A percentile compares a stretch with the other conserved stretches of the same genome.
Evolutionary conservation across 108 stramenopile genomes (phyloP).

Genomic region (Fragilaria radians): DNA sequence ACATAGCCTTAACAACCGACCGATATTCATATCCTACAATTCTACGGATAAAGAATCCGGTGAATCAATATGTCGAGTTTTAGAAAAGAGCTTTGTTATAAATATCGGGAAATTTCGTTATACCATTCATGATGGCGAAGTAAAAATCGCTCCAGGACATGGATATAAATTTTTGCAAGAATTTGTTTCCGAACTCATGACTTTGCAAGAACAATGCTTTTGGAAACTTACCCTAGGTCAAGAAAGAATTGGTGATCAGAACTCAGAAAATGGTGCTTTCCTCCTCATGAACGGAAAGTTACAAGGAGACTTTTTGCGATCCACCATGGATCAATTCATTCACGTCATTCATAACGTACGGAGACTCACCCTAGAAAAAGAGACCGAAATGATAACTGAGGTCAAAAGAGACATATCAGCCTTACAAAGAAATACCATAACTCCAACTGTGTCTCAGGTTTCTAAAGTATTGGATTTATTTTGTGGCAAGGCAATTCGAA

Average conservation of each 20-base stretch:
- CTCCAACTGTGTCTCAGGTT: slow-evolving; percentile 33
- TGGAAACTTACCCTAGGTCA: slow-evolving; percentile 79
- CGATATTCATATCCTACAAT: background rate
- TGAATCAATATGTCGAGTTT: background rate
- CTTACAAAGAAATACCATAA: slow-evolving; percentile 13
- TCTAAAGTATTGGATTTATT: slow-evolving; percentile 54
- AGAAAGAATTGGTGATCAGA: slow-evolving; percentile 50
- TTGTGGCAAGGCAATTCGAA: slow-evolving; percentile 54
- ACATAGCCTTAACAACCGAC: background rate
- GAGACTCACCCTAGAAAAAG: slow-evolving; percentile 50
- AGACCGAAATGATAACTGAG: slow-evolving; percentile 37
- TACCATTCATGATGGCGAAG: background rate
- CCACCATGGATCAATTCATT: slow-evolving; percentile 50
- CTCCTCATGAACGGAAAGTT: slow-evolving; percentile 48
- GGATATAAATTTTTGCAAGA: slow-evolving; percentile 21
- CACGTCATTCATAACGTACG: slow-evolving; percentile 54
- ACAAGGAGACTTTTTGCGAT: slow-evolving; percentile 36
- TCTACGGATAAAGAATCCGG: background rate
- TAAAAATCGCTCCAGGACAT: slow-evolving; percentile 10
- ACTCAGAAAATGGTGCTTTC: slow-evolving; percentile 37
- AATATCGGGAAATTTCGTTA: background rate
- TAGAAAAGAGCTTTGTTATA: background rate
- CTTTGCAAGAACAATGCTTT: slow-evolving; percentile 24
- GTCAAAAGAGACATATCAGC: slow-evolving; percentile 39
- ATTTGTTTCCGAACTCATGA: slow-evolving; percentile 22